A percentile compares a stretch with the other conserved stretches of the same genome.
phyloP scores from a whole-genome alignment of 371 early-diverging fungal species.

The Zopfochytrium polystomum region DNA sequence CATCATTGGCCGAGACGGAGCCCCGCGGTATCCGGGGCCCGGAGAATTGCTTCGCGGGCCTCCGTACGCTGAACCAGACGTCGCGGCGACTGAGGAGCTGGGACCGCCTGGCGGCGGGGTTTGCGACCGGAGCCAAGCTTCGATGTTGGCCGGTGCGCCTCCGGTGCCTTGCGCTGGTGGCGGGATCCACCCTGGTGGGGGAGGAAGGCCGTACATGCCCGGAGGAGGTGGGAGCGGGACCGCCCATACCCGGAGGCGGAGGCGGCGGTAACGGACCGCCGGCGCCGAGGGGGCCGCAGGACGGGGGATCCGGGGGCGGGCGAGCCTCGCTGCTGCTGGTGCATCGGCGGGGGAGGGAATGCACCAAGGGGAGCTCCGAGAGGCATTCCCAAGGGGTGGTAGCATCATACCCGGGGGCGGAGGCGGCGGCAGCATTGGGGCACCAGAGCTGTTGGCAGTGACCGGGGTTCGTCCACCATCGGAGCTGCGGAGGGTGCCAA shows the following conservation, averaged over 20 bases:
- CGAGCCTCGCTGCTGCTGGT: too few relatives aligned
- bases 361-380: too few relatives aligned
- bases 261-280: neutral
- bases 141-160: too few relatives aligned
- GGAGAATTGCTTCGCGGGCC: neutral
- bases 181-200: too few relatives aligned
- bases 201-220: too few relatives aligned
- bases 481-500: neutral
- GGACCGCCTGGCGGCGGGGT: neutral
- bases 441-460: too few relatives aligned
- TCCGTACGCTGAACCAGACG: neutral
- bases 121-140: neutral
- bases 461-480: too few relatives aligned
- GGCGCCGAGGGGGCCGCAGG: neutral
- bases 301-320: neutral
- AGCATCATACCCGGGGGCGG: too few relatives aligned
- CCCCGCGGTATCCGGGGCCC: neutral
- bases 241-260: neutral
- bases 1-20: neutral
- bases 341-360: too few relatives aligned
- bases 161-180: too few relatives aligned
- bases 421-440: too few relatives aligned
- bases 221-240: neutral
- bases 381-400: too few relatives aligned
- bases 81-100: neutral